Evolutionary conservation across 805 yeast genomes (phyloP).

Genomic region (Blastobotrys peoriensis): DNA sequence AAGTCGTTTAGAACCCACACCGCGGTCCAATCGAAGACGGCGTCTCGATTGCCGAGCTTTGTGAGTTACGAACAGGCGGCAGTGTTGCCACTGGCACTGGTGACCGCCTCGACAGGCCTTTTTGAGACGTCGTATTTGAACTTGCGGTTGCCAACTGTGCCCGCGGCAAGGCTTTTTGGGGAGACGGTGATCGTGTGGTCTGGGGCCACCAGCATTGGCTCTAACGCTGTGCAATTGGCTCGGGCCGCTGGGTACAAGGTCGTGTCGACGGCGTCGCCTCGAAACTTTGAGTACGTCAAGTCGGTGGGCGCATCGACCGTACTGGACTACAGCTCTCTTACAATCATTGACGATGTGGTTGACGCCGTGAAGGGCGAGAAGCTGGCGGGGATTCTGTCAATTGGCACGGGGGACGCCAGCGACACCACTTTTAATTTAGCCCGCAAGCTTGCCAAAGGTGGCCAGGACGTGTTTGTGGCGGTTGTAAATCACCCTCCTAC

Average conservation of each 20-base stretch:
- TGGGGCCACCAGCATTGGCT: conserved; percentile 60
- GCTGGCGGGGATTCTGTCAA: conserved; percentile 4
- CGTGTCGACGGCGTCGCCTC: conserved; percentile 45
- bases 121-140: conserved; percentile 50
- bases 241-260: conserved; percentile 42
- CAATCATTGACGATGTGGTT: conserved; percentile 34
- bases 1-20: conserved; percentile 58
- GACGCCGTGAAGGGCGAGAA: conserved; percentile 1
- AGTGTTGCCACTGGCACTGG: conserved; percentile 13
- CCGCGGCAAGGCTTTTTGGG: conserved; percentile 12
- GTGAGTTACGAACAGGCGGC: conserved; percentile 10
- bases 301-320: conserved; percentile 44
- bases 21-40: conserved; percentile 32
- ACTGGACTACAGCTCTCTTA: conserved; percentile 39
- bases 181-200: conserved; percentile 23
- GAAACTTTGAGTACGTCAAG: conserved; percentile 37
- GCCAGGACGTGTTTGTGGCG: not conserved
- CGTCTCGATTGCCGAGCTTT: conserved; percentile 23
- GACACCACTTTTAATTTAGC: not conserved
- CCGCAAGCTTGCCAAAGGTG: not conserved
- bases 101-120: conserved; percentile 32
- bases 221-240: conserved; percentile 53
- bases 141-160: conserved; percentile 40
- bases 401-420: not conserved
- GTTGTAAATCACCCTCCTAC: not conserved